Conservation (phyloP, 768 basidiomycete genomes). For the Tylopilus balloui region DNA sequence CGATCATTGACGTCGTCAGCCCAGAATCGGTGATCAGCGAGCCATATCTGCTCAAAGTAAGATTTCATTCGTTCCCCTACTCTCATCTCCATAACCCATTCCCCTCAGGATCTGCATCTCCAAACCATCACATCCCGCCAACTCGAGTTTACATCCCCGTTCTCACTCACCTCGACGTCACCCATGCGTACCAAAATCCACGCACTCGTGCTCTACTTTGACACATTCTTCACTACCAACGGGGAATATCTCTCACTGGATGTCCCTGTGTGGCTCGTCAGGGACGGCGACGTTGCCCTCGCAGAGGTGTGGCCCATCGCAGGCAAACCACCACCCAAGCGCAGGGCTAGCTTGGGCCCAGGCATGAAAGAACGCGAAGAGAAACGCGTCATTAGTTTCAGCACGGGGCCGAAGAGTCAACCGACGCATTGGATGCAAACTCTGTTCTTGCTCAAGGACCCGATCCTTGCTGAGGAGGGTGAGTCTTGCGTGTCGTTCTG, state of each 20-base stretch:
- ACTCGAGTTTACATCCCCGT: slow-evolving; percentile 76
- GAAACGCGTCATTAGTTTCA: slow-evolving; percentile 62
- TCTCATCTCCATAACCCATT: not conserved
- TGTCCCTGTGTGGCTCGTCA: slow-evolving; percentile 51
- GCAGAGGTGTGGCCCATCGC: slow-evolving; percentile 81
- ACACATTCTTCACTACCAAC: slow-evolving; percentile 79
- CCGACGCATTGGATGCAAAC: slow-evolving; percentile 99
- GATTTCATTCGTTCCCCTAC: slow-evolving; percentile 5
- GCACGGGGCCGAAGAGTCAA: slow-evolving; percentile 82
- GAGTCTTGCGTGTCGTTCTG: slow-evolving; percentile 16
- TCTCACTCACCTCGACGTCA: slow-evolving; percentile 63
- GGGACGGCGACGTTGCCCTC: slow-evolving; percentile 55
- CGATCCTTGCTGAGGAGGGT: slow-evolving; percentile 76
- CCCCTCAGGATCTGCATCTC: slow-evolving; percentile 68
- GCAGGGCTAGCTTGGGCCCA: slow-evolving; percentile 54
- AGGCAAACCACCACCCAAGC: slow-evolving; percentile 54
- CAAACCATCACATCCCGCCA: slow-evolving; percentile 59
- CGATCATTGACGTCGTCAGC: slow-evolving; percentile 75
- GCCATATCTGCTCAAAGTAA: slow-evolving; percentile 64
- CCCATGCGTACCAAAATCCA: slow-evolving; percentile 61
- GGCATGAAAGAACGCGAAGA: slow-evolving; percentile 39
- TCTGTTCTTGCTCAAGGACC: slow-evolving; percentile 76
- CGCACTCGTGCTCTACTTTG: slow-evolving; percentile 89
- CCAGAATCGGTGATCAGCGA: slow-evolving; percentile 61
- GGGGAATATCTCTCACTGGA: slow-evolving; percentile 50